Evolutionary conservation across 352 stramenopile species (phyloP).

Genomic region (Peronospora belbahrii): DNA sequence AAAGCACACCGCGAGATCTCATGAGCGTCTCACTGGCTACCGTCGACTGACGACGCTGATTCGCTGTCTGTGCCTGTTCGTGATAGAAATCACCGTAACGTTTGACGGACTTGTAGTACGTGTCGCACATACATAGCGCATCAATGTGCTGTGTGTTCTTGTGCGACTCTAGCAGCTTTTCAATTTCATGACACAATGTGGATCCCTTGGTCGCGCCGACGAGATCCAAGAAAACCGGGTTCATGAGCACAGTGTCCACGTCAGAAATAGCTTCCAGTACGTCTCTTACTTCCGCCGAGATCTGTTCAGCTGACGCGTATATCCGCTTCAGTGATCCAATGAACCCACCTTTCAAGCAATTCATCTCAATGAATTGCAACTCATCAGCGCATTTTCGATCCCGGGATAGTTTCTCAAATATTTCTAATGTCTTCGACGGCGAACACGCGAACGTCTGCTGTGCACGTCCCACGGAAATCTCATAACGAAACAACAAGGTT

Average conservation of each 20-base stretch:
- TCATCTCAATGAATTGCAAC: conserved; percentile 60
- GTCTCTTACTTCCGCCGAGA: conserved; percentile 61
- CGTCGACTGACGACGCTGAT: conserved; percentile 42
- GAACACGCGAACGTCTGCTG: conserved; percentile 61
- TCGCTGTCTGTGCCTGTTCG: conserved; percentile 32
- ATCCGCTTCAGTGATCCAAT: conserved; percentile 52
- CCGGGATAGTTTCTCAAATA: conserved; percentile 48
- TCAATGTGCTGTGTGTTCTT: conserved; percentile 22
- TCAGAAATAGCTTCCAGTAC: conserved; percentile 70
- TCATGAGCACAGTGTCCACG: conserved; percentile 56
- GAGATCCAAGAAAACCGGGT: conserved; percentile 46
- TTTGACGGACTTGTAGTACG: conserved; percentile 59
- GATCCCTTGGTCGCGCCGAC: conserved; percentile 51
- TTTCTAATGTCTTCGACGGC: conserved; percentile 41
- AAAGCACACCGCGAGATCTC: conserved; percentile 54
- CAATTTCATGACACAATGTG: conserved; percentile 44
- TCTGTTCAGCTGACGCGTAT: conserved; percentile 45
- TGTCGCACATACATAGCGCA: conserved; percentile 58
- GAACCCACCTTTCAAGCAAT: conserved; percentile 57
- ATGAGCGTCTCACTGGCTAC: conserved; percentile 76
- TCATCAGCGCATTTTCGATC: conserved; percentile 44
- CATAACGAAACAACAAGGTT: conserved; percentile 42
- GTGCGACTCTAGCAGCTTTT: conserved; percentile 49
- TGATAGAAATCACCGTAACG: conserved; percentile 64
- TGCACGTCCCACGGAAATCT: conserved; percentile 50